Evolutionary conservation across 1,284 basidiomycete genomes (phyloP).

Genomic region (Rhizoctonia solani): DNA sequence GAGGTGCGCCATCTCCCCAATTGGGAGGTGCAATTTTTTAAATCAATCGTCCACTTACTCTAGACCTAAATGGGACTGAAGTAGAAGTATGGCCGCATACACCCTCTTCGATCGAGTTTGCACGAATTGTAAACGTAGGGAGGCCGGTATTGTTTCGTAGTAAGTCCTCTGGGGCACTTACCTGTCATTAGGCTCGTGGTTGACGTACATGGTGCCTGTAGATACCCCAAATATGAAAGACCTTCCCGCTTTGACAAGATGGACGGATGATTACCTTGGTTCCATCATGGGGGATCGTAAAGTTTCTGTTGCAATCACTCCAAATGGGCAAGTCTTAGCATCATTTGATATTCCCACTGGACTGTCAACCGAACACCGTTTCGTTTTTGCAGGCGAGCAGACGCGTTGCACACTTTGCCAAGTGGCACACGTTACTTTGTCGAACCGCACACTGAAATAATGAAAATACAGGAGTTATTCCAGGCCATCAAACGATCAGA

Average conservation of each 20-base stretch:
- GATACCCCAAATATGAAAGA: not conserved
- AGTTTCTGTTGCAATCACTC: constrained; percentile 80
- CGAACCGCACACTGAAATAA: constrained; percentile 71
- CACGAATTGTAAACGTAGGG: constrained; percentile 70
- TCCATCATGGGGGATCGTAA: constrained; percentile 56
- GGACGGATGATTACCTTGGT: constrained; percentile 68
- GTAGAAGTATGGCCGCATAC: constrained; percentile 59
- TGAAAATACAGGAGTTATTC: constrained; percentile 67
- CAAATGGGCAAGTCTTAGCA: constrained; percentile 67
- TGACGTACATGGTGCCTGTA: no score
- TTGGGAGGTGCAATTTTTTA: no score
- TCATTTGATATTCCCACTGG: not conserved
- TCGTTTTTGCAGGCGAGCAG: constrained; percentile 83
- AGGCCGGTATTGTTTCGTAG: constrained; percentile 79
- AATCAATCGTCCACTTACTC: not conserved
- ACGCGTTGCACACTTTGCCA: constrained; percentile 65
- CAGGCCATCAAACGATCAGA: constrained; percentile 39
- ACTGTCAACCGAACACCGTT: constrained; percentile 4
- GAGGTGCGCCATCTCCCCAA: constrained; percentile 39
- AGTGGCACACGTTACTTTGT: constrained; percentile 71
- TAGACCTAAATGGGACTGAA: constrained; percentile 68
- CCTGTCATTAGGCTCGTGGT: not conserved
- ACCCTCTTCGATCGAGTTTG: constrained; percentile 74
- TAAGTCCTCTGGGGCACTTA: constrained; percentile 43
- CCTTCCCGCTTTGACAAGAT: constrained; percentile 46